Evolutionary conservation across 139 green algal genomes (phyloP).

Genomic region (Coelastrella sp.): DNA sequence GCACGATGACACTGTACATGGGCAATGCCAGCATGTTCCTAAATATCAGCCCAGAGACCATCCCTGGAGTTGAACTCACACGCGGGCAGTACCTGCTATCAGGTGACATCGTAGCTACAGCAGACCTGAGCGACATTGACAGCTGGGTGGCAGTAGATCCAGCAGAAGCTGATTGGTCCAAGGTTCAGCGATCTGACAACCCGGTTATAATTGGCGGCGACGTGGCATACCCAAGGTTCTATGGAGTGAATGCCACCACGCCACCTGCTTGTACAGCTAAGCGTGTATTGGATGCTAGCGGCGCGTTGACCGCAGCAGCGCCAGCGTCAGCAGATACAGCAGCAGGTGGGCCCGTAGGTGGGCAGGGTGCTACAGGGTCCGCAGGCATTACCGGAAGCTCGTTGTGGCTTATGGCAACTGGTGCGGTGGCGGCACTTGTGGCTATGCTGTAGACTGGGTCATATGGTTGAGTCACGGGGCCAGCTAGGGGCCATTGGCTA

Average conservation of each 20-base stretch:
- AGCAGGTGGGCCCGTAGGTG: neutral
- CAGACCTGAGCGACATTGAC: constrained; percentile 1
- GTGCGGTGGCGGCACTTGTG: neutral
- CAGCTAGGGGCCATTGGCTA: no score
- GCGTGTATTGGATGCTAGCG: neutral
- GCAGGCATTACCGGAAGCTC: neutral
- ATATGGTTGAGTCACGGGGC: no score
- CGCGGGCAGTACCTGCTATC: neutral
- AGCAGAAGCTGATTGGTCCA: constrained; percentile 20
- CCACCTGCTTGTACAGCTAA: neutral
- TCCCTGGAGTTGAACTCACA: constrained; percentile 21
- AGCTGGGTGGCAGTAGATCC: neutral
- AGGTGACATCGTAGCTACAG: constrained; percentile 34
- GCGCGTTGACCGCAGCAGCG: neutral
- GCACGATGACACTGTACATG: neutral
- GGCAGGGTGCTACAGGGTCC: neutral
- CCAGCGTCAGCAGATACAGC: neutral
- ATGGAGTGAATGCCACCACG: constrained; percentile 13
- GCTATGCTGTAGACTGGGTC: neutral
- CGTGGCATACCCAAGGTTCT: neutral
- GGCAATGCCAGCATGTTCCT: neutral
- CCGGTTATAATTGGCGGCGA: neutral
- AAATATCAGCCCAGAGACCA: constrained; percentile 4
- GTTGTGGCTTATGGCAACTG: neutral
- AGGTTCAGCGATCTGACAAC: neutral